Conservation (phyloP, 2,329 filamentous ascomycete species). For the Apiospora sp. region DNA sequence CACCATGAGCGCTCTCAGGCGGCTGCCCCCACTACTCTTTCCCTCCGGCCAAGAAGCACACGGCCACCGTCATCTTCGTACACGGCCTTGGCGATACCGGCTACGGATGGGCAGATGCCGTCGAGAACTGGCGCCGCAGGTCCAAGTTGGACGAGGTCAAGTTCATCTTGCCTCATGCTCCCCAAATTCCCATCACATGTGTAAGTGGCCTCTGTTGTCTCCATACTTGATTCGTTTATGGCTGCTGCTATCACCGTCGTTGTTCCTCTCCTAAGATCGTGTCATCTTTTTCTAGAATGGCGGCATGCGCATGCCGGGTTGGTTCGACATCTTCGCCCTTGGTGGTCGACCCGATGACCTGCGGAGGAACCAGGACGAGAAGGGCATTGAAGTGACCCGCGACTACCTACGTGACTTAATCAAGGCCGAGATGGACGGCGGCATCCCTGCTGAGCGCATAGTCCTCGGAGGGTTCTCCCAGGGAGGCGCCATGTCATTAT, state of each 20-base stretch:
- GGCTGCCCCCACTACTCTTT: slow-evolving; percentile 41
- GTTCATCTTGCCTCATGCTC: slow-evolving; percentile 94
- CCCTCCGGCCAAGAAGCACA: slow-evolving; percentile 65
- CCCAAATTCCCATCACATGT: slow-evolving; percentile 83
- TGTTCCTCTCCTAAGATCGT: not conserved
- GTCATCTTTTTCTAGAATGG: slow-evolving; percentile 61
- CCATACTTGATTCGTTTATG: not conserved
- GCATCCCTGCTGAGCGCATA: slow-evolving; percentile 83
- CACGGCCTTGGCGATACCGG: slow-evolving; percentile 91
- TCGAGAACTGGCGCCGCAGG: slow-evolving; percentile 85
- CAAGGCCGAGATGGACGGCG: slow-evolving; percentile 78
- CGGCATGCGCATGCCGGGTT: slow-evolving; percentile 84
- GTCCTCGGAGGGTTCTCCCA: slow-evolving; percentile 87
- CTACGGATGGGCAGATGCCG: slow-evolving; percentile 80
- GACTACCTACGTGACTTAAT: slow-evolving; percentile 83
- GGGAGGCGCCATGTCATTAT: slow-evolving; percentile 86
- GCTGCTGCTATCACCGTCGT: not conserved
- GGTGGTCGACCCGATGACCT: slow-evolving; percentile 40
- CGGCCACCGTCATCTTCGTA: slow-evolving; percentile 91
- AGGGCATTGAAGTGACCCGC: slow-evolving; percentile 76
- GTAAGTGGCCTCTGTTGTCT: slow-evolving; percentile 54
- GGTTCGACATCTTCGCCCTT: slow-evolving; percentile 73
- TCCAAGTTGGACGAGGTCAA: slow-evolving; percentile 87
- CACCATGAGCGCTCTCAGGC: slow-evolving; percentile 35
- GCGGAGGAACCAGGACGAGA: slow-evolving; percentile 60